Evolutionary conservation across 1,284 basidiomycete species (phyloP), one percentile per base, ranked within the genome.

Genomic region (Cryptococcus wingfieldii): DNA sequence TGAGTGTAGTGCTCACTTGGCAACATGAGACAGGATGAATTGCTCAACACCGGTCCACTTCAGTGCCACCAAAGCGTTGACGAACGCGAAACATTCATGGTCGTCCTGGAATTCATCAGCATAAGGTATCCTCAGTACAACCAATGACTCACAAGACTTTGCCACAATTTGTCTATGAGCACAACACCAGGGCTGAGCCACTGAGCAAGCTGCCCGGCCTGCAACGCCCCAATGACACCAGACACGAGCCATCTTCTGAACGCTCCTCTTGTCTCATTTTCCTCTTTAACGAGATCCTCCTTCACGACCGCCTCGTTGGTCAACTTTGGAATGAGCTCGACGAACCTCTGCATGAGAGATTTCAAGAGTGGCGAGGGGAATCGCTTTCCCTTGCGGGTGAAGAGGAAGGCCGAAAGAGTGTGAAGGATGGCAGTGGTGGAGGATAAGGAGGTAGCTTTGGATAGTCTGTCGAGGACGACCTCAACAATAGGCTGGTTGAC

Each of bases 401-500:
- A 70, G 7, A 84, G 77, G 18, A 88, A 69, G 1, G 81, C 68
- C 0, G 75, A 69, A 38, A 77, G 62, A 4, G 76, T 48, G 0
- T 59, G 56, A 37, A 76, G 60, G 49, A 71, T 56, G 5, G 60
- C 53, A 10, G 58, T 51, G 8, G 65, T 61, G n/a, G 52, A 38
- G 50, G 50, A 16, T 13, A 45, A 54, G n/a, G 50, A 47, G 2
- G 41, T 37, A 12, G 57, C 14, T 8, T 41, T 12, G 5, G 43
- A n/a, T 38, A 71, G 19, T 4, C 63, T 63, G 14, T 50, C 50
- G 10, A 78, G 47, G 10, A 77, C 57, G 4, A 65, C 65, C 27
- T 90, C 84, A 1, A 83, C 80, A 4, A 90, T 63, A 0, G 81
- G 72, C 7, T 80, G 71, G 65, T 89, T 88, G 52, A 85, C 82